A percentile compares a stretch with the other conserved stretches of the same genome.
Evolutionary conservation across 2,329 filamentous ascomycete species (phyloP).

Genomic region (Xylaria sp.): DNA sequence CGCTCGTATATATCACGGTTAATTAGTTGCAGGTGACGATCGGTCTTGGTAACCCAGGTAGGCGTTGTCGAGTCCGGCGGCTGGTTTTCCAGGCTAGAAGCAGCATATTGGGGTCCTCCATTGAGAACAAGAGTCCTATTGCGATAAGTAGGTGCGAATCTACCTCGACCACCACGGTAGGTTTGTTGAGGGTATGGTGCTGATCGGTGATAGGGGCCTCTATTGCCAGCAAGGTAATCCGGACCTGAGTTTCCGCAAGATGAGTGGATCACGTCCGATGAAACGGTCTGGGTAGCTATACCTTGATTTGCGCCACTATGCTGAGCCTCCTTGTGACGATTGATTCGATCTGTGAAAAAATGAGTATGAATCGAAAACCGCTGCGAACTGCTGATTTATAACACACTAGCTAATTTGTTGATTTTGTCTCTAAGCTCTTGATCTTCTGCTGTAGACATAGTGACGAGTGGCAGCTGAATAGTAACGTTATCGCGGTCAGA

Average conservation of each 20-base stretch:
- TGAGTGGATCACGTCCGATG: conserved; percentile 3
- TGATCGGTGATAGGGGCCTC: conserved; percentile 42
- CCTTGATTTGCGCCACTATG: conserved; percentile 56
- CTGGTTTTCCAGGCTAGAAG: conserved; percentile 45
- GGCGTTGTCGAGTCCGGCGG: conserved; percentile 51
- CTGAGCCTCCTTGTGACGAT: conserved; percentile 75
- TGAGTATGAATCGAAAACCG: conserved; percentile 34
- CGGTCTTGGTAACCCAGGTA: conserved; percentile 76
- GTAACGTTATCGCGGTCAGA: conserved; percentile 35
- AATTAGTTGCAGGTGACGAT: conserved; percentile 84
- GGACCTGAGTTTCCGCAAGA: conserved; percentile 32
- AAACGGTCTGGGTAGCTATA: conserved; percentile 24
- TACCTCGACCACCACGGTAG: conserved; percentile 45
- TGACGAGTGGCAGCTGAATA: conserved; percentile 34
- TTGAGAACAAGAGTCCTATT: conserved; percentile 50
- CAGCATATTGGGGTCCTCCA: conserved; percentile 43
- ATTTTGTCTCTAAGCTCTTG: conserved; percentile 65
- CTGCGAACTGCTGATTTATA: conserved; percentile 10
- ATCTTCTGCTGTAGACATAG: conserved; percentile 54
- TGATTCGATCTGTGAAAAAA: conserved; percentile 74
- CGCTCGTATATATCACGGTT: conserved; percentile 82
- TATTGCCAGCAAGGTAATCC: conserved; percentile 32
- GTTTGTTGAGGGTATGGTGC: conserved; percentile 46
- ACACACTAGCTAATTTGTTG: conserved; percentile 60
- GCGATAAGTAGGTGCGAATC: conserved; percentile 45